Evolutionary conservation across 2,329 filamentous ascomycete genomes (phyloP).

Genomic region (Coniochaeta sp.): DNA sequence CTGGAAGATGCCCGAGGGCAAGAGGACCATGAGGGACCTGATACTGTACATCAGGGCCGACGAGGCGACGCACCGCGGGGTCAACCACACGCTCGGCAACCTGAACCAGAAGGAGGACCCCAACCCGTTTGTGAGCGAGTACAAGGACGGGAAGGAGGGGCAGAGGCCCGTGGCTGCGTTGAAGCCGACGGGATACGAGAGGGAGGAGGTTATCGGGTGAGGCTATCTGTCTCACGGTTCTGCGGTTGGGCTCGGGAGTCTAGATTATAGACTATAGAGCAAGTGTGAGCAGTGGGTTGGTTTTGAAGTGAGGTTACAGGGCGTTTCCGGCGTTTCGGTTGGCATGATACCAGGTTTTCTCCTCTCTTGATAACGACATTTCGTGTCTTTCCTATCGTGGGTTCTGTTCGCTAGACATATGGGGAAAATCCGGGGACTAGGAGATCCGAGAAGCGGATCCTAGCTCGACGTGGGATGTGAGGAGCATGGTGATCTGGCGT

Average conservation of each 20-base stretch:
- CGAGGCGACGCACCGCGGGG: conserved; percentile 84
- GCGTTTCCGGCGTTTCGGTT: background rate
- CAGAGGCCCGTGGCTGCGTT: conserved; percentile 56
- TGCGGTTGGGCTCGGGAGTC: background rate
- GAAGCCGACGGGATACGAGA: conserved; percentile 71
- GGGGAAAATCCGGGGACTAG: background rate
- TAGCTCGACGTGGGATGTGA: background rate
- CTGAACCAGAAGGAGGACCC: conserved; percentile 79
- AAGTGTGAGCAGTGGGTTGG: background rate
- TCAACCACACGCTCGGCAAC: conserved; percentile 92
- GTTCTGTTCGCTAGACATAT: background rate
- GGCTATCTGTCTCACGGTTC: background rate
- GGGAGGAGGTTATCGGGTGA: conserved; percentile 64
- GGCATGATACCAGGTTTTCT: background rate
- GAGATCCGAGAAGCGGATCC: background rate
- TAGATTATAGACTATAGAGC: too few species aligned
- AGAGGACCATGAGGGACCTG: conserved; percentile 77
- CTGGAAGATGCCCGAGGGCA: conserved; percentile 86
- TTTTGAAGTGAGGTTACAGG: background rate
- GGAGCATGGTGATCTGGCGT: too few species aligned
- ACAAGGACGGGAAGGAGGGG: conserved; percentile 52
- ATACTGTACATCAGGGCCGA: conserved; percentile 69
- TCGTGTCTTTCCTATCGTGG: background rate
- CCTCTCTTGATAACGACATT: background rate
- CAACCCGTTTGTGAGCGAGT: conserved; percentile 84